Percentiles rank a stretch among this genome's conserved stretches.
Conservation (phyloP, 2,329 filamentous ascomycete species). For the Phialemonium atrogriseum region DNA sequence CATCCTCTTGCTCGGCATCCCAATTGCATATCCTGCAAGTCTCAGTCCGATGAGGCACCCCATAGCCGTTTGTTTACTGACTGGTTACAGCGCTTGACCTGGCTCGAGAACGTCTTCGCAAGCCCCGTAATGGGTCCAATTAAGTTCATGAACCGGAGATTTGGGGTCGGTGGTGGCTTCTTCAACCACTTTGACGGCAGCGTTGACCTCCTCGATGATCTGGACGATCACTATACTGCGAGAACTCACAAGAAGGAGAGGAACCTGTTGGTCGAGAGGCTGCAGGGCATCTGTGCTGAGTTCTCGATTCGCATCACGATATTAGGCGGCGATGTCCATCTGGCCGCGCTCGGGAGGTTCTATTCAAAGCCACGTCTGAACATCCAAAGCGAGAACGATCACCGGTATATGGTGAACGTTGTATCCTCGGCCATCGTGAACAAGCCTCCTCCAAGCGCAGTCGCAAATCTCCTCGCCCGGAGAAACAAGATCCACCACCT, state of each 20-base stretch:
- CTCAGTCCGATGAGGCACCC: neutral
- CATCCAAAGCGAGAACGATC: slow-evolving; percentile 72
- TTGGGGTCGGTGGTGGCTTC: slow-evolving; percentile 73
- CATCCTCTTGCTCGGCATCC: slow-evolving; percentile 79
- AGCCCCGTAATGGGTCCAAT: slow-evolving; percentile 84
- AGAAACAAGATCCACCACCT: slow-evolving; percentile 76
- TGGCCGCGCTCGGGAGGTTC: slow-evolving; percentile 88
- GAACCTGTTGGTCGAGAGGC: slow-evolving; percentile 64
- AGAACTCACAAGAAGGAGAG: slow-evolving; percentile 87
- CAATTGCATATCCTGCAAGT: slow-evolving; percentile 70
- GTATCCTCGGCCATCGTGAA: slow-evolving; percentile 95
- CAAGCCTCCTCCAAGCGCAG: slow-evolving; percentile 76
- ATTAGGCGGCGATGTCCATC: slow-evolving; percentile 85
- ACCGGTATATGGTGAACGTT: slow-evolving; percentile 91
- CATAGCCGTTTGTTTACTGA: neutral
- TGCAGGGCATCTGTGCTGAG: slow-evolving; percentile 77
- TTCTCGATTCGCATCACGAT: slow-evolving; percentile 89
- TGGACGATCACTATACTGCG: slow-evolving; percentile 95
- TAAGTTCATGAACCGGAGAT: slow-evolving; percentile 82
- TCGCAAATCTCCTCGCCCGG: slow-evolving; percentile 84
- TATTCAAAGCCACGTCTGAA: slow-evolving; percentile 80
- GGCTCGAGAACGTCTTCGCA: slow-evolving; percentile 86
- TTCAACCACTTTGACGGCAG: slow-evolving; percentile 95
- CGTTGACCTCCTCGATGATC: slow-evolving; percentile 83
- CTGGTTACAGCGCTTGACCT: slow-evolving; percentile 65